Conservation (phyloP, 495 filamentous ascomycete species). For the Penicillium lividum region DNA sequence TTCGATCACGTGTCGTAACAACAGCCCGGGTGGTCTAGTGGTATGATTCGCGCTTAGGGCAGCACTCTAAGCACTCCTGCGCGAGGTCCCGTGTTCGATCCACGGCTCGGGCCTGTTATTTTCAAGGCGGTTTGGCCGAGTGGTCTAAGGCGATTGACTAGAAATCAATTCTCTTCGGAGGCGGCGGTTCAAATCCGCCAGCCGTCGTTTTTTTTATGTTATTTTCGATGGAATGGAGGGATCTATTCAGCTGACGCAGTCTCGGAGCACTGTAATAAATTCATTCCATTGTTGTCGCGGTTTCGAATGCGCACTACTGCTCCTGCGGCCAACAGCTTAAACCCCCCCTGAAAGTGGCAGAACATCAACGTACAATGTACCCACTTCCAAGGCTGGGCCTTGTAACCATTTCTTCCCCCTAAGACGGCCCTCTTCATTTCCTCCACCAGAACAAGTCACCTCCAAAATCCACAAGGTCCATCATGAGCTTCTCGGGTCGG, state of each 20-base stretch:
- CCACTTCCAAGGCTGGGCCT: no score
- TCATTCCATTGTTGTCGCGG: no score
- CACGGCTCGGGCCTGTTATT: no score
- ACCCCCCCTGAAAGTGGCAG: no score
- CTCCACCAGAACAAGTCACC: neutral
- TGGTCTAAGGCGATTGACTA: conserved; percentile 27
- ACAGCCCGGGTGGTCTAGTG: conserved; percentile 41
- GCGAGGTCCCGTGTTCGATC: no score
- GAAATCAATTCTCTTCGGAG: conserved; percentile 10
- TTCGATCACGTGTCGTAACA: neutral
- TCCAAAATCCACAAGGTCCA: neutral
- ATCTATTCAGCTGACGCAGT: no score
- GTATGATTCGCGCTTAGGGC: conserved; percentile 51
- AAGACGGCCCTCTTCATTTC: neutral
- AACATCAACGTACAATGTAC: no score
- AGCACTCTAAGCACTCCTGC: neutral
- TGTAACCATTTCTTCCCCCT: neutral
- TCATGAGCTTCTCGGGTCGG: neutral
- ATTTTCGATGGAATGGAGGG: no score
- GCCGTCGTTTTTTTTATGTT: neutral
- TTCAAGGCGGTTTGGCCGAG: conserved; percentile 22
- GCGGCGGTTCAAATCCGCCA: conserved; percentile 9
- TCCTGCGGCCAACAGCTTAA: no score
- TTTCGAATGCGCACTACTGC: no score
- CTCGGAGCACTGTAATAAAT: no score